Evolutionary conservation across 2,329 filamentous ascomycete species (phyloP), one percentile per base, ranked within the genome.

Genomic region (Stachybotrys echinatus): DNA sequence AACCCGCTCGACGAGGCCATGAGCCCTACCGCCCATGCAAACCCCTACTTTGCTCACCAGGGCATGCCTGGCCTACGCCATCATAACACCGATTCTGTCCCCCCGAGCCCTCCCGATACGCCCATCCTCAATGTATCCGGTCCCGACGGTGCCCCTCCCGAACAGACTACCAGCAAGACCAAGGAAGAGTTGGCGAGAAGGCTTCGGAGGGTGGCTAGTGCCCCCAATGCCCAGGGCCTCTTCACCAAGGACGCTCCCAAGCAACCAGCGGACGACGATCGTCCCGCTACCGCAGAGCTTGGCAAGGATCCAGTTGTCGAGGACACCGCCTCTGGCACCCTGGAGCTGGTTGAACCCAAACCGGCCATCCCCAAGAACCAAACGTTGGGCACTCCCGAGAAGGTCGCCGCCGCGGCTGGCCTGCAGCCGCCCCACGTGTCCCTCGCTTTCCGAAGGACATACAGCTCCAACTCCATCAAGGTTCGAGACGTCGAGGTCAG

Each of bases 401-500:
- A 73, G 45, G 80, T 84, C 61, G 68, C 73, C 19, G 71, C 87
- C 17, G 76, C 79, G 48, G 78, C 81, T 47, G 38, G 38, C 17
- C 80, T 91, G 52, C 77, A 89, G 34, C 80, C 84, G 4, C 79
- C 82, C 2, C 84, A 87, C 5, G 81, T 81, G 48, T 79, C 83
- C 18, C 77, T 89, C 45, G 84, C 89, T 19, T 99, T 96, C 73
- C 81, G 94, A 62, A 83, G 94, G 66, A 99, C 94, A 3, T 99
- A 99, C 69, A 97, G 94, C 71, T 96, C 92, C 58, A 99, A 97
- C 70, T 97, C 94, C 39, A 99, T 99, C 77, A 99, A 99, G 73
- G 89, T 97, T 58, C 84, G 94, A 61, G 91, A 96, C 66, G 94
- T 99, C 45, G 94, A 99, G 71, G 94, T 99, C 34, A 89, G 91